Evolutionary conservation across 805 yeast genomes (phyloP).

Genomic region (Zygoascus biomembranicola): DNA sequence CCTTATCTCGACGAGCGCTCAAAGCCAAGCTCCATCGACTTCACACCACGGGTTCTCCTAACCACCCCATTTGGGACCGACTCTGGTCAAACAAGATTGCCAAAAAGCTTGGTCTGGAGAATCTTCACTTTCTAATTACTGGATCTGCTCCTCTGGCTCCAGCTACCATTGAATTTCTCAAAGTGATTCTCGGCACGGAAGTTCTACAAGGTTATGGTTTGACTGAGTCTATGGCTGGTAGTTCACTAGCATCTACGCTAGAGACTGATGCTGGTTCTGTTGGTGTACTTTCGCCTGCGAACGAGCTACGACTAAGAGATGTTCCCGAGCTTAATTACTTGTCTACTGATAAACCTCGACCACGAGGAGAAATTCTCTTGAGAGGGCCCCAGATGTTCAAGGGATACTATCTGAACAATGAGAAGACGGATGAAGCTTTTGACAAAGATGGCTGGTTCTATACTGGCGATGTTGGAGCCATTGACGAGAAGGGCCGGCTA

Average conservation of each 20-base stretch:
- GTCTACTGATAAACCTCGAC: slow-evolving; percentile 34
- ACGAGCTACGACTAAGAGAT: slow-evolving; percentile 54
- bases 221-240: slow-evolving; percentile 65
- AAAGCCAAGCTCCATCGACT: slow-evolving; percentile 31
- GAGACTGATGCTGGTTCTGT: slow-evolving; percentile 47
- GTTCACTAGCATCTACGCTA: slow-evolving; percentile 32
- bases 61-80: slow-evolving; percentile 29
- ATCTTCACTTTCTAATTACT: slow-evolving; percentile 33
- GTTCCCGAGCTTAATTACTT: slow-evolving; percentile 55
- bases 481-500: slow-evolving; percentile 46
- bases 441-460: slow-evolving; percentile 56
- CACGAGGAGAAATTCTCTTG: slow-evolving; percentile 52
- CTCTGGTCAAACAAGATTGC: slow-evolving; percentile 38
- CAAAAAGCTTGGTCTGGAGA: slow-evolving; percentile 41
- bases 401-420: slow-evolving; percentile 48
- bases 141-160: slow-evolving; percentile 70
- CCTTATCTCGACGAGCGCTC: slow-evolving; percentile 33
- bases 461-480: slow-evolving; percentile 57
- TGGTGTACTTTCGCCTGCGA: slow-evolving; percentile 48
- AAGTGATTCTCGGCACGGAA: slow-evolving; percentile 50
- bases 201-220: slow-evolving; percentile 68
- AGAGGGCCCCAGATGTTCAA: slow-evolving; percentile 58
- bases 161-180: slow-evolving; percentile 51
- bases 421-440: slow-evolving; percentile 45
- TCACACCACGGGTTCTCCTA: slow-evolving; percentile 34